Conservation (phyloP, 257 asterid species). For the Hygrophila difformis region DNA sequence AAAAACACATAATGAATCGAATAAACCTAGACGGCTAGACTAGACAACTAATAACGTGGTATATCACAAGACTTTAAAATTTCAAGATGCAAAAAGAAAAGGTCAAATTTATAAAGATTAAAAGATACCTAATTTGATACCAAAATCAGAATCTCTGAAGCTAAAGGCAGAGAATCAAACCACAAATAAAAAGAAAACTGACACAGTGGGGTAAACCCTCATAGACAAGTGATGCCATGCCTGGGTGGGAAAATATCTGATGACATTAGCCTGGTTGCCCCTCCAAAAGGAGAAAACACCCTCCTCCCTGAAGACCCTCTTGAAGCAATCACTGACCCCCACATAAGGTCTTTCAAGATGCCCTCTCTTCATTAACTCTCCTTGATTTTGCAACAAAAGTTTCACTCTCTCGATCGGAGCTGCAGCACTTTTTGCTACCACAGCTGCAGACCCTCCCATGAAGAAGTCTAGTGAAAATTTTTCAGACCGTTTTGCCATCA, state of each 20-base stretch:
- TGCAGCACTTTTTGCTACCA: conserved; percentile 72
- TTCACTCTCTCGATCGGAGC: conserved; percentile 98
- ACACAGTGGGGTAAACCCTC: neutral
- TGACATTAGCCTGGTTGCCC: conserved; percentile 93
- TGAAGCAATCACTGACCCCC: conserved; percentile 67
- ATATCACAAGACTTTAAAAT: neutral
- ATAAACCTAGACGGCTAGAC: too few relatives aligned
- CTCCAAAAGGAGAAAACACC: conserved; percentile 83
- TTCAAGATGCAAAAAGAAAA: neutral
- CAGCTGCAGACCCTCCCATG: conserved; percentile 81
- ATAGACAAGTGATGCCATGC: conserved; percentile 21
- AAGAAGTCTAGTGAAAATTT: conserved; percentile 63
- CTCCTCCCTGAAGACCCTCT: conserved; percentile 63
- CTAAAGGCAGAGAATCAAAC: neutral
- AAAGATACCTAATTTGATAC: too few relatives aligned
- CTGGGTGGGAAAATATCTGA: conserved; percentile 97
- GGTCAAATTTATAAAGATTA: too few relatives aligned
- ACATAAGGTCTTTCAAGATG: conserved; percentile 69
- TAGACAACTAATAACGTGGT: too few relatives aligned
- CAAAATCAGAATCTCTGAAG: neutral
- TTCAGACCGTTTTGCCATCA: conserved; percentile 53
- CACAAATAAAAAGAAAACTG: neutral
- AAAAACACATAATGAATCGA: neutral
- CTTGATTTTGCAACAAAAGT: conserved; percentile 94
- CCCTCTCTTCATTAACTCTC: conserved; percentile 78